Evolutionary conservation across 106 monocot genomes (phyloP), one percentile per base, ranked within the genome.

Genomic region (Vanilla planifolia): DNA sequence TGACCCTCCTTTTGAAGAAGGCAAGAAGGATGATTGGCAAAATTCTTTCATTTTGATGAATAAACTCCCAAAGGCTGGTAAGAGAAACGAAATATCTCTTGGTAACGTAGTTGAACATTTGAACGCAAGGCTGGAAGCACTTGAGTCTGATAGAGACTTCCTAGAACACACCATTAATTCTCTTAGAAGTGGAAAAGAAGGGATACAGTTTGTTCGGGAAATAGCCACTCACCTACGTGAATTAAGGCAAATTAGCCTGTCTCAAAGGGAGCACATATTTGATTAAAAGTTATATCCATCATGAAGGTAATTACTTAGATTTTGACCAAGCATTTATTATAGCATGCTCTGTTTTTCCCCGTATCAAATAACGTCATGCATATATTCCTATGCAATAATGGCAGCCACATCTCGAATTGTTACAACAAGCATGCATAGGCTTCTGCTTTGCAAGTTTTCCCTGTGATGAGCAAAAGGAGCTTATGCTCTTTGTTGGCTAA

Each of bases 121-220:
- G 32, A 46, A 35, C 50, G 47, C 43, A 34, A 69, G 69, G 30
- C 60, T 69, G 60, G 69, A 69, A 50, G 69, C 69, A 48, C 69
- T 69, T 29, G 69, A 69, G 40, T 48, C 58, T 8, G 60, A 69
- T 39, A 48, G 60, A 27, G 56, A 60, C 60, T 69, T 69, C 50
- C 60, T 60, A 20, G 69, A 69, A 22, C 69, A 59, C 8, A 39
- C 69, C 37, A 35, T 59, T 59, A 48, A 57, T 33, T 60, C 68
- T 20, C 68, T 68, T 48, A 68, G 35, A 48, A 48, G 39, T 60
- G 59, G 68, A 37, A 69, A 55, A 47, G 55, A 50, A 19, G 68
- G 68, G 11, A 11, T 69, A 50, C 59, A 69, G 3, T 69, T 60
- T 50, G 28, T 69, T 60, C 60, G 50, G 25, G 69, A 69, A 46